Base-by-base conservation (phyloP, 768 basidiomycete genomes). In the Panus rudis region DNA sequence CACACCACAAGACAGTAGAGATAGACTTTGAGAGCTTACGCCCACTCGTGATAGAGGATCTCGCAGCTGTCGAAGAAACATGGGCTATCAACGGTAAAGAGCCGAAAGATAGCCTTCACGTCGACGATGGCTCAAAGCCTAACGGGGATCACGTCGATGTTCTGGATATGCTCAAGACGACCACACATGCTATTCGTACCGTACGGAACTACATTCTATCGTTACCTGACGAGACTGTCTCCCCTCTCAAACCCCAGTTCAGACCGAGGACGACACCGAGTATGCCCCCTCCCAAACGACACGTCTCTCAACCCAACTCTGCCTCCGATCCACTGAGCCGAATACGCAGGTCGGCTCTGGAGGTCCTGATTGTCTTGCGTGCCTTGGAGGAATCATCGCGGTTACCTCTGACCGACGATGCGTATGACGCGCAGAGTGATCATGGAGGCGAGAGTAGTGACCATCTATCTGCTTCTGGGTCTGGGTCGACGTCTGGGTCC, bases 161-260 rank as follows among this genome's bases (percentile, higher is more conserved):
- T 6, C 72, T 93, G 7, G 70, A 68, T 4, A 67, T 81, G 4
- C 75, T 94, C 45, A 83, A 88, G 61, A 78, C 71, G 1, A 92
- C 91, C 0, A 91, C 90, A 6, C 75, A 73, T 30, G 79, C 86
- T 4, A 79, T 96, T 37, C 79, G 92, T 25, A 81, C 83, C 12
- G 84, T 89, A 24, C 76, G 91, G 11, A 88, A 88, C 58, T 92
- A 92, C 59, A 66, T 92, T 16, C 67, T 92, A 24, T 79, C 84
- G 0, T 75, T 92, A 12, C 90, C 89, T 0, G 81, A 90, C 55
- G 85, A 90, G 49, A 73, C 55, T 71, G 70, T 28, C 67, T 70
- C 35, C 67, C 52, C 63, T 1, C 49, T 52, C 23, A 44, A 53
- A 30, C 48, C 17, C 24, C 43, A 43, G 38, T 87, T 79, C 62